Evolutionary conservation across 192 early-diverging fungal genomes (phyloP), one percentile per base, ranked within the genome.

Genomic region (Coemansia sp.): DNA sequence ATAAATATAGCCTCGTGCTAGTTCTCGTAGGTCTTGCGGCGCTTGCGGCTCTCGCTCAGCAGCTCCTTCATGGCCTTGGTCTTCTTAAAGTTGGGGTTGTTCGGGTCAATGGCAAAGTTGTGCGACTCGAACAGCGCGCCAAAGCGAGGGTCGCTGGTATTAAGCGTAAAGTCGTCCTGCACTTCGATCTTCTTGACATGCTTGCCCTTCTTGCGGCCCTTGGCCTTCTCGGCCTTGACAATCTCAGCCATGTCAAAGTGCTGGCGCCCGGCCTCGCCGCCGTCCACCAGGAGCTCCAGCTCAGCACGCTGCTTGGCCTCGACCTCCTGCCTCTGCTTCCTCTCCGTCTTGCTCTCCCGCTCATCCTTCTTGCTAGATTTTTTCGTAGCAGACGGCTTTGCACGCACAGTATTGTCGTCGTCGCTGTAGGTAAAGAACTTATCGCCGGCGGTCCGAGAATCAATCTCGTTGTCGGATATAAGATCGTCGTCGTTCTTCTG

Each of bases 41-140:
- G 74, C 68, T 85, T 85, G 64, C 76, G 71, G 37, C 70, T 79
- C 67, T 76, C 73, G 32, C 35, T 27, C 15, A 74, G 64, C 40
- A 79, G 64, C 40, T 68, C 54, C 51, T 80, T 76, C 82, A 84
- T 78, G 22, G 77, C 68, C 69, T 83, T 74, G 59, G 74, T 85
- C 76, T 83, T 80, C 72, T 84, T 80, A 66, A 76, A 93, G 83
- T 92, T 88, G 59, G 97, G 93, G 80, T 94, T 97, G 39, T 94
- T 96, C 17, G 96, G 94, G 71, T 98, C 97, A 47, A 98, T 93
- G 27, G 94, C 94, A 79, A 96, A 97, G 59, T 92, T 89, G 74
- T 94, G 90, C 10, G 88, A 90, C 4, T 94, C 89, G 36, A 89
- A 84, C 71, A 96, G 38, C 0, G 91, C 89, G 19, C 86, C 73